These are phyloP conservation scores for Artemisia annua DNA, from an alignment of 129 eudicot genomes.

Conservation along the genomic window DNA sequence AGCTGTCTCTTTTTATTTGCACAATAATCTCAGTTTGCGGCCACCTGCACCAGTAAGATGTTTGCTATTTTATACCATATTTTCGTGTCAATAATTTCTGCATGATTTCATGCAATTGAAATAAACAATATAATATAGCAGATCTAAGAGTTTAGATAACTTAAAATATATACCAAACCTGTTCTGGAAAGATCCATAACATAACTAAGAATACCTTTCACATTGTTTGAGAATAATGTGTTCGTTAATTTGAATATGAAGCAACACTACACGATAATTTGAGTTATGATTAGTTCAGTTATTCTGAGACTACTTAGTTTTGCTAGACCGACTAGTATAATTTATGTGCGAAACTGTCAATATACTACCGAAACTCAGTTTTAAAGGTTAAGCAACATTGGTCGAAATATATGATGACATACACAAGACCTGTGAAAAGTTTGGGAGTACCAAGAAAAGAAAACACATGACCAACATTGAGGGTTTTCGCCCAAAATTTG, in stretches of 20 bases:
- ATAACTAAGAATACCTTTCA: background rate
- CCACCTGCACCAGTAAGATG: conserved; percentile 36
- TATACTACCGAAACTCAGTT: too few species aligned
- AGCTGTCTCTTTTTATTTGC: conserved; percentile 23
- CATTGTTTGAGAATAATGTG: background rate
- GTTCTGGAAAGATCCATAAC: conserved; percentile 1
- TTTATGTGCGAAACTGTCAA: too few species aligned
- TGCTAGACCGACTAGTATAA: too few species aligned
- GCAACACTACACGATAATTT: too few species aligned
- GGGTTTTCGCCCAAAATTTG: too few species aligned
- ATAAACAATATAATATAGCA: background rate
- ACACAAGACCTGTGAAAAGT: too few species aligned
- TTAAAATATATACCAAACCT: conserved; percentile 14
- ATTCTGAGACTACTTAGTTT: too few species aligned
- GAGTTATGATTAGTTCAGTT: too few species aligned
- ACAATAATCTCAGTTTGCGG: conserved; percentile 26
- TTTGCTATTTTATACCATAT: conserved; percentile 20
- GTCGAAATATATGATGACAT: too few species aligned
- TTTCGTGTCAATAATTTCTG: conserved; percentile 27
- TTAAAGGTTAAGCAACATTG: too few species aligned
- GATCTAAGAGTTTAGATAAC: conserved; percentile 10
- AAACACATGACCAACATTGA: too few species aligned
- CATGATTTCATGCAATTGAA: conserved; percentile 16
- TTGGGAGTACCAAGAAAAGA: too few species aligned
- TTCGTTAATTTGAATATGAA: background rate